Conservation (phyloP, 768 basidiomycete genomes). For the Galerina marginata region DNA sequence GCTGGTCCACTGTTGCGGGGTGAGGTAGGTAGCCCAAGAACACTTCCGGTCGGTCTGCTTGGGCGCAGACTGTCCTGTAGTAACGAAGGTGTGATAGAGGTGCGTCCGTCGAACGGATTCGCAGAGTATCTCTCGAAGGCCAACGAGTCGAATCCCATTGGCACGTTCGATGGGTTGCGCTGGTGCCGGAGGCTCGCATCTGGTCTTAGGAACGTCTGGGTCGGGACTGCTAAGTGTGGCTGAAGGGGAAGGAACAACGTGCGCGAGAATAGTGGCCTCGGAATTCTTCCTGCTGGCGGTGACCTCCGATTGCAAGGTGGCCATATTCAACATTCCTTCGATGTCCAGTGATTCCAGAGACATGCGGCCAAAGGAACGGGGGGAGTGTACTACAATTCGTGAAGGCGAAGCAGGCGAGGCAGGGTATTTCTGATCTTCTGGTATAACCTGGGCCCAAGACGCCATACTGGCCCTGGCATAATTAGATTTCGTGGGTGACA, state of each 20-base stretch:
- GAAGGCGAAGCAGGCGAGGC: slow-evolving; percentile 7
- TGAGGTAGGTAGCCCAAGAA: slow-evolving; percentile 26
- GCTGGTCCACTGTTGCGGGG: slow-evolving; percentile 22
- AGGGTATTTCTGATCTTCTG: slow-evolving; percentile 30
- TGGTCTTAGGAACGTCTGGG: slow-evolving; percentile 11
- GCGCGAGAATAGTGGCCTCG: slow-evolving; percentile 22
- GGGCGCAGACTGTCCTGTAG: slow-evolving; percentile 16
- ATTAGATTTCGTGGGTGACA: slow-evolving; percentile 31
- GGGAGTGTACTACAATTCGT: slow-evolving; percentile 9
- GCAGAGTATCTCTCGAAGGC: slow-evolving; percentile 33
- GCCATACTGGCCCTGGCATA: slow-evolving; percentile 32
- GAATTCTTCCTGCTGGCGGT: slow-evolving; percentile 30
- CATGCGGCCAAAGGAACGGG: slow-evolving; percentile 25
- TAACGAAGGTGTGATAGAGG: slow-evolving; percentile 14
- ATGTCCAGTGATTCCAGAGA: slow-evolving; percentile 51
- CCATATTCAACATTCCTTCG: slow-evolving; percentile 60
- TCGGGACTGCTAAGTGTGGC: slow-evolving; percentile 15
- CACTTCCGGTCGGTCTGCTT: slow-evolving; percentile 11
- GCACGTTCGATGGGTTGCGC: slow-evolving; percentile 37
- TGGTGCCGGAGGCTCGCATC: slow-evolving; percentile 29
- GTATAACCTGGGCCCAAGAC: slow-evolving; percentile 39
- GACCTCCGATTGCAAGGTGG: slow-evolving; percentile 40
- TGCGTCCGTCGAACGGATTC: slow-evolving; percentile 22
- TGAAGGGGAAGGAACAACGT: slow-evolving; percentile 13
- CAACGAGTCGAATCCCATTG: slow-evolving; percentile 31